phyloP scores from a whole-genome alignment of 345 rosid genomes.

The Dovyalis caffra region DNA sequence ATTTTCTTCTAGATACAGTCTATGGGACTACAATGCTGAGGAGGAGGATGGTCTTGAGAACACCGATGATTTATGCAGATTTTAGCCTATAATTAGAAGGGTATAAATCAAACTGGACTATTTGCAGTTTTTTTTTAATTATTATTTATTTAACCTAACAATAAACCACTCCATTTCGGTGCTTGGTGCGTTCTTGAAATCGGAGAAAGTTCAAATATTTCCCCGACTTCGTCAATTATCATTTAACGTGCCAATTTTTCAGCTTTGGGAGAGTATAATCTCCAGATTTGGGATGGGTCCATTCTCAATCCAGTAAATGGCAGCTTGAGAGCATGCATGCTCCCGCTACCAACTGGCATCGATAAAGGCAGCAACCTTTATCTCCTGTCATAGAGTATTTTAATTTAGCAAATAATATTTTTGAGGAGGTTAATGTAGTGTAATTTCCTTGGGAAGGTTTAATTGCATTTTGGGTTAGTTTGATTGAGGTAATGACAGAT shows the following conservation, averaged over 20 bases:
- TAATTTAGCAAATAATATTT: neutral
- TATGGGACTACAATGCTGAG: neutral
- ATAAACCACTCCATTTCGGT: neutral
- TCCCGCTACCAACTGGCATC: neutral
- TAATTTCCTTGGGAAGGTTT: neutral
- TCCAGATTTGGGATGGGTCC: neutral
- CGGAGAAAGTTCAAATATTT: neutral
- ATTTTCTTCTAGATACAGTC: neutral
- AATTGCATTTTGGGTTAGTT: neutral
- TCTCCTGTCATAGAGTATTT: neutral
- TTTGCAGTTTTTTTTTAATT: neutral
- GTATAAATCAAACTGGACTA: neutral
- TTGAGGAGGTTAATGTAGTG: neutral
- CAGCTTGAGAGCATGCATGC: neutral
- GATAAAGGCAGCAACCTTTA: too few species aligned
- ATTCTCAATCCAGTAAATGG: neutral
- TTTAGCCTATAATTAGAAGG: neutral
- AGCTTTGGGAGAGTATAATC: neutral
- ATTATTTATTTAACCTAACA: neutral
- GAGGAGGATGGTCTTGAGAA: neutral
- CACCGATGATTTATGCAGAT: neutral
- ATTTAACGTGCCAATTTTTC: neutral
- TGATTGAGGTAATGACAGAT: neutral
- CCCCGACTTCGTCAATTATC: neutral
- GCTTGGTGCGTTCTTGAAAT: neutral